Base-by-base conservation (phyloP, 495 filamentous ascomycete species). In the Letharia lupina region DNA sequence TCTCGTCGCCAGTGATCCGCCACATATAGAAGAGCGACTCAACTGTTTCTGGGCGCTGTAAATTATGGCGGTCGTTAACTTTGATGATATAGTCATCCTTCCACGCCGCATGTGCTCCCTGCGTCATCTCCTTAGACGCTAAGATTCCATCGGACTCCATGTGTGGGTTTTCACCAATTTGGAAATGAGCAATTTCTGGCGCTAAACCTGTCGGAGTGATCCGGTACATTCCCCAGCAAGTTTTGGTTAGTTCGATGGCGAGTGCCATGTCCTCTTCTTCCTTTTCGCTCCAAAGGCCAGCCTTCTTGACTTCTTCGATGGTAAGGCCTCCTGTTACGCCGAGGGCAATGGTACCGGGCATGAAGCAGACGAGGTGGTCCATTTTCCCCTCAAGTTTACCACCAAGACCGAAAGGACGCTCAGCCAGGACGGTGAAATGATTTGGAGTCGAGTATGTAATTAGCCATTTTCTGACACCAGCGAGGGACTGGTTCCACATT, bases 1-100 rank as follows among this genome's bases (percentile, higher is more conserved):
- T 90, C 37, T 83, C 80, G 65, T 99, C 93, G 40, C 90, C 92
- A 23, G 94, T 99, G 73, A 99, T 93, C 62, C 94, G 87, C 88
- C 93, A 99, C 92, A 99, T 95, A 77, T 98, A 94, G 75, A 98
- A 91, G 60, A 99, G 79, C 63, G 89, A 93, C 75, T 98, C 94
- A 54, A 97, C 86, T 1, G 94, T 96, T 76, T 98, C 95, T 8
- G 94, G 94, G 37, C 94, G 84, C 78, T 96, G 94, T n/a, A 98
- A 80, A 73, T 99, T 99, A 76, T 97, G 94, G 5, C 77, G 75
- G 76, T 99, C 94, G 33, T 83, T 75, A 2, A 77, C 70, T 70
- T 93, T 88, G 70, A 99, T 87, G 12, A 85, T 76, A 68, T 87
- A 92, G 70, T 97, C 94, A 48, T 86, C 75, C 67, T 80, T 83